Base-by-base conservation (phyloP, 2,329 filamentous ascomycete species). In the Rhytidhysteron rufulum region DNA sequence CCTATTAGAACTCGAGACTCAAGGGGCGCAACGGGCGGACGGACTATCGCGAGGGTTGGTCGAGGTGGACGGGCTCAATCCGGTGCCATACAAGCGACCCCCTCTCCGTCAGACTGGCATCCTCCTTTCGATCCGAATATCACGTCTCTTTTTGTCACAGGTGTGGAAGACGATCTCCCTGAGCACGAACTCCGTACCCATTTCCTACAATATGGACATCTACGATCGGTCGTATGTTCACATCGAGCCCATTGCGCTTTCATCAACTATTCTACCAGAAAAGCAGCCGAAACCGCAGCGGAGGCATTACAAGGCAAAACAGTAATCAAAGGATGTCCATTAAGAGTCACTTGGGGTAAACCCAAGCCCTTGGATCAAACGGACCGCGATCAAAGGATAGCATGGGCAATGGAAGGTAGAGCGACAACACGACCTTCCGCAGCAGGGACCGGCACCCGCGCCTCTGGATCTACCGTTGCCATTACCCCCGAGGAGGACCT, bases 241-340 rank as follows among this genome's bases (percentile, higher is more conserved):
- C 93, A 98, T 69, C 89, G 95, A 72, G 91, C 91, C 13, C 93
- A 97, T 60, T 97, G 90, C 64, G 93, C 93, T 1, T 98, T 97
- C 60, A 75, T 98, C 68, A 98, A 98, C 69, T 98, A 88, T 63
- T 82, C 89, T 53, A 87, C 85, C 3, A 79, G 93, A 42, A 82
- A 88, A 46, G 85, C 79, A 1, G 93, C 94, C 0, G 93, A 98
- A 68, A 82, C 78, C 43, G 94, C 94, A 0, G 88, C 93, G 0
- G 80, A 81, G 24, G 80, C 86, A 16, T 91, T 88, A 53, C 85
- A 95, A 63, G 93, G 94, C 5, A 86, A 85, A 46, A 88, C 89
- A 0, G 80, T 97, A 5, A 87, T 98, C 54, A 83, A 89, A 25
- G 93, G 93, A 3, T 96, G 91, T 54, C 93, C 93, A 0, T 67